Conservation (phyloP, 2,329 filamentous ascomycete genomes). For the Curvularia eragrostidis region DNA sequence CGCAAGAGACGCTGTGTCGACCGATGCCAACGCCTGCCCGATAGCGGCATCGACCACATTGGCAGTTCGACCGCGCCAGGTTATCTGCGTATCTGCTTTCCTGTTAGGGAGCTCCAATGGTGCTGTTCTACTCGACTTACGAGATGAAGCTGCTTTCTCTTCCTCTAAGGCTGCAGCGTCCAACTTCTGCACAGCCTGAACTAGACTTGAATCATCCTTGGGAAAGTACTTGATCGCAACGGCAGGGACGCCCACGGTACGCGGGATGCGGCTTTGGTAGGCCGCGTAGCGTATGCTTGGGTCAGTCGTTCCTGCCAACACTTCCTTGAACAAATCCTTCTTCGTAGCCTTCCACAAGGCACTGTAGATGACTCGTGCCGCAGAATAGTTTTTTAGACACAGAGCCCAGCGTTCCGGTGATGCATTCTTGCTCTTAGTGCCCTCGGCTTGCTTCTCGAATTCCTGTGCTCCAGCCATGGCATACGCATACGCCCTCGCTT, state of each 20-base stretch:
- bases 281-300: conserved; percentile 93
- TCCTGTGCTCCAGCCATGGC: conserved; percentile 77
- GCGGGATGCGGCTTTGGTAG: conserved; percentile 86
- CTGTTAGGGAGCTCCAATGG: conserved; percentile 13
- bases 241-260: conserved; percentile 79
- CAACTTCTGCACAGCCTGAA: conserved; percentile 71
- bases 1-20: conserved; percentile 62
- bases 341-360: conserved; percentile 71
- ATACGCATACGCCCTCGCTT: conserved; percentile 83
- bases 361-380: conserved; percentile 81
- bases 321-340: conserved; percentile 83
- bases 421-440: conserved; percentile 47
- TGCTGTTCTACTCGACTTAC: conserved; percentile 47
- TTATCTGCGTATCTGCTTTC: conserved; percentile 65
- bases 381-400: conserved; percentile 77
- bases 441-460: conserved; percentile 79
- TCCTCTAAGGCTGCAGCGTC: conserved; percentile 61
- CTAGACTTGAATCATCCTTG: conserved; percentile 65
- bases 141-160: conserved; percentile 58
- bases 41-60: conserved; percentile 93
- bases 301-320: conserved; percentile 85
- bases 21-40: conserved; percentile 78
- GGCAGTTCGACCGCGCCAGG: conserved; percentile 85
- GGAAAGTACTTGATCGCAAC: conserved; percentile 84
- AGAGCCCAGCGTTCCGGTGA: conserved; percentile 70